Conservation (phyloP, 1,284 basidiomycete species). For the Melampsora americana region DNA sequence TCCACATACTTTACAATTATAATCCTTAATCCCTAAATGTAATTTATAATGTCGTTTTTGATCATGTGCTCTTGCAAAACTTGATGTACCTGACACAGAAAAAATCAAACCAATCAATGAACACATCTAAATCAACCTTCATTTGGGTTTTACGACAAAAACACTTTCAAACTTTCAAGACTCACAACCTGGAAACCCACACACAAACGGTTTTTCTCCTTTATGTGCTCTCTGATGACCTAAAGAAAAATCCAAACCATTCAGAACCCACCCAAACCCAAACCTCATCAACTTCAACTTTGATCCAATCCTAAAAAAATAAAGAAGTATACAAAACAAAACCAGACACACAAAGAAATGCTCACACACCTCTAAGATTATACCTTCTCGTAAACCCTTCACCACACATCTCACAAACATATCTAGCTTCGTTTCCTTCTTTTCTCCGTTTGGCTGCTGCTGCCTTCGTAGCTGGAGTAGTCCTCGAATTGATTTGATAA, state of each 20-base stretch:
- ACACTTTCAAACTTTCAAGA: background rate
- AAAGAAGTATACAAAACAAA: too few relatives aligned
- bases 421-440: conserved; percentile 27
- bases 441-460: conserved; percentile 27
- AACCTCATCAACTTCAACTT: background rate
- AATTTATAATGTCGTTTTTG: conserved; percentile 41
- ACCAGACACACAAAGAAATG: background rate
- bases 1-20: conserved; percentile 28
- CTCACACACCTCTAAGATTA: conserved; percentile 18
- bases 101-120: too few relatives aligned
- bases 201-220: conserved; percentile 39
- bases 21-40: conserved; percentile 38
- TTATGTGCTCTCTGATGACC: conserved; percentile 41
- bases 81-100: conserved; percentile 8
- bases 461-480: conserved; percentile 32
- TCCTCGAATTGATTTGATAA: background rate
- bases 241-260: too few relatives aligned
- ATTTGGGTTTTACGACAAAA: too few relatives aligned
- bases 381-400: conserved; percentile 34
- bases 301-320: too few relatives aligned
- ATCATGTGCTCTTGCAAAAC: conserved; percentile 39
- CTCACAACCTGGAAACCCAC: conserved; percentile 39
- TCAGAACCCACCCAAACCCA: too few relatives aligned
- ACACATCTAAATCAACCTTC: too few relatives aligned
- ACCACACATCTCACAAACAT: conserved; percentile 41